Percentiles rank a stretch among this genome's conserved stretches.
Evolutionary conservation across 805 yeast species (phyloP).

Genomic region (Priceomyces fermenticarens): DNA sequence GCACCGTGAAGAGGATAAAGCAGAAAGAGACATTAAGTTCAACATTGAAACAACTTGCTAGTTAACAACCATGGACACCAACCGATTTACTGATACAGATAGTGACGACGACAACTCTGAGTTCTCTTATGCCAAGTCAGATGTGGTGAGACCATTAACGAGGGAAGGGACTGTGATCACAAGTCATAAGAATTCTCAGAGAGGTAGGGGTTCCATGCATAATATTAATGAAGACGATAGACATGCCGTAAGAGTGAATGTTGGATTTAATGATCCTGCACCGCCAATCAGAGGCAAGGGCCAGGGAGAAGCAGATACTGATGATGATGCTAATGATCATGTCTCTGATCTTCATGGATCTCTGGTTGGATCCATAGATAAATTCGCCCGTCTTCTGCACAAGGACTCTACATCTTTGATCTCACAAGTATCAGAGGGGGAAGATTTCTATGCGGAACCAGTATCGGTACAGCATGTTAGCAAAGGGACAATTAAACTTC

Average conservation of each 20-base stretch:
- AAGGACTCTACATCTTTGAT: slow-evolving; percentile 5
- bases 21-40: no score
- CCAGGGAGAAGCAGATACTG: background rate
- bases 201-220: background rate
- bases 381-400: slow-evolving; percentile 1
- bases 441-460: slow-evolving; percentile 17
- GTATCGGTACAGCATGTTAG: slow-evolving; percentile 20
- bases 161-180: background rate
- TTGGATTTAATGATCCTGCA: no score
- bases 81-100: background rate
- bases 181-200: background rate
- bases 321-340: background rate
- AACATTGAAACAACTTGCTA: no score
- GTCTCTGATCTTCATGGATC: slow-evolving; percentile 1
- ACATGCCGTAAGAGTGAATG: no score
- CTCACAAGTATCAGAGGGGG: slow-evolving; percentile 21
- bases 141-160: slow-evolving; percentile 1
- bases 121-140: slow-evolving; percentile 10
- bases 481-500: slow-evolving; percentile 7
- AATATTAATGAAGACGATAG: background rate
- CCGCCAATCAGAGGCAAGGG: background rate
- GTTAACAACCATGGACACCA: slow-evolving; percentile 1
- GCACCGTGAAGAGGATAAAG: no score
- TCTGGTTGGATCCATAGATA: slow-evolving; percentile 2
- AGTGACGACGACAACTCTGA: slow-evolving; percentile 6